These are phyloP conservation scores for Bisporella sp. DNA, from an alignment of 2,329 filamentous ascomycete genomes.

Conservation along the genomic window DNA sequence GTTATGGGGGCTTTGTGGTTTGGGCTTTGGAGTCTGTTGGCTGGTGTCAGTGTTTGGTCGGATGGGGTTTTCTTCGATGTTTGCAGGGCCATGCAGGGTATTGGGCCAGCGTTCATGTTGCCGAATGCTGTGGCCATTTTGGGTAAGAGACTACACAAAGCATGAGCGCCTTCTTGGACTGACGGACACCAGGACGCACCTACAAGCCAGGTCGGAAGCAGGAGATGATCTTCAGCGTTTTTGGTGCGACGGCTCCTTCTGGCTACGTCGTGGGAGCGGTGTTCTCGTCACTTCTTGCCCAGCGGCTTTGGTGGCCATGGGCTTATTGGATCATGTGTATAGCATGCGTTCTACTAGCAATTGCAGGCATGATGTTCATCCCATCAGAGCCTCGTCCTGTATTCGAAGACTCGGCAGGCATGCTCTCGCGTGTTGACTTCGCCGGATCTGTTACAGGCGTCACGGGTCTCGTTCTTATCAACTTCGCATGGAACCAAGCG, in stretches of 20 bases:
- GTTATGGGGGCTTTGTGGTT: slow-evolving; percentile 37
- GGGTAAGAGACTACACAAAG: slow-evolving; percentile 20
- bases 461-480: slow-evolving; percentile 43
- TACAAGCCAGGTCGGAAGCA: slow-evolving; percentile 37
- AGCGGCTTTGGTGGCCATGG: slow-evolving; percentile 43
- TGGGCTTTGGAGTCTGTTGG: slow-evolving; percentile 19
- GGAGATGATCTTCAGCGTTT: slow-evolving; percentile 39
- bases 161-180: too few relatives aligned
- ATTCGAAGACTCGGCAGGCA: slow-evolving; percentile 18
- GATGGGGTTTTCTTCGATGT: slow-evolving; percentile 35
- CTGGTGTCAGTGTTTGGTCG: slow-evolving; percentile 23
- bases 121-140: slow-evolving; percentile 46
- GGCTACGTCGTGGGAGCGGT: slow-evolving; percentile 37
- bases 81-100: slow-evolving; percentile 47
- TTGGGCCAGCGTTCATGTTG: slow-evolving; percentile 44
- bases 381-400: slow-evolving; percentile 29
- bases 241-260: slow-evolving; percentile 39
- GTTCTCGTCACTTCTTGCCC: slow-evolving; percentile 33
- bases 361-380: slow-evolving; percentile 31
- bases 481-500: slow-evolving; percentile 44
- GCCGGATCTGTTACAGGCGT: slow-evolving; percentile 40
- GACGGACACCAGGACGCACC: slow-evolving; percentile 17
- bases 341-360: slow-evolving; percentile 29
- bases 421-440: slow-evolving; percentile 29
- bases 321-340: slow-evolving; percentile 39